Conservation (phyloP, 2,329 filamentous ascomycete genomes). For the Salinomyces thailandicus region DNA sequence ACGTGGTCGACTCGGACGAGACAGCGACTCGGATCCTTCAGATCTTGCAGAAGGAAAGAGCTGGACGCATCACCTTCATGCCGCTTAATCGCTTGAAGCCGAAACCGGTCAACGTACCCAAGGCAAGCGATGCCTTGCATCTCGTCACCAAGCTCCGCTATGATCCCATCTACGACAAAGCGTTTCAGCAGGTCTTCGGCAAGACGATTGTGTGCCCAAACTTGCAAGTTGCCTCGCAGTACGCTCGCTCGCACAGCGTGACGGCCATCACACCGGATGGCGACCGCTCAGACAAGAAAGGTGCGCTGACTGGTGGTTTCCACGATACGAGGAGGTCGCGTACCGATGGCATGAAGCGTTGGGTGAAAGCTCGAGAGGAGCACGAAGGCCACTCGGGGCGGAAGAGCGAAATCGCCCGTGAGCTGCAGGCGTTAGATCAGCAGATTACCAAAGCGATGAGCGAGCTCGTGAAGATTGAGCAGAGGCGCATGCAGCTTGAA, state of each 20-base stretch:
- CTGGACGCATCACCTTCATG: slow-evolving; percentile 88
- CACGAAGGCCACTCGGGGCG: slow-evolving; percentile 58
- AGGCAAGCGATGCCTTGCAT: slow-evolving; percentile 76
- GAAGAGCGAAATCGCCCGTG: slow-evolving; percentile 53
- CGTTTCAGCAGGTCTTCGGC: slow-evolving; percentile 90
- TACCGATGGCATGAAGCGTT: slow-evolving; percentile 68
- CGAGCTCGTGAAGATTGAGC: slow-evolving; percentile 71
- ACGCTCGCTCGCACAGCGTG: slow-evolving; percentile 81
- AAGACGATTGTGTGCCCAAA: slow-evolving; percentile 92
- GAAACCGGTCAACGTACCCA: slow-evolving; percentile 63
- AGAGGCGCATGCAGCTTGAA: slow-evolving; percentile 66
- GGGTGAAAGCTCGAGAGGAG: slow-evolving; percentile 64
- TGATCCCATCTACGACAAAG: slow-evolving; percentile 65
- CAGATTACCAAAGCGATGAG: slow-evolving; percentile 80
- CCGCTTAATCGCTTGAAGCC: slow-evolving; percentile 73
- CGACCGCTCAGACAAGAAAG: slow-evolving; percentile 88
- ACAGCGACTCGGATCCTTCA: slow-evolving; percentile 77
- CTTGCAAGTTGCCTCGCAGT: slow-evolving; percentile 75
- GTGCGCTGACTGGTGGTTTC: slow-evolving; percentile 89
- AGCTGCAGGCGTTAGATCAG: slow-evolving; percentile 73
- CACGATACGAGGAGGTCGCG: slow-evolving; percentile 79
- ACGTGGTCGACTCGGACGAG: slow-evolving; percentile 83
- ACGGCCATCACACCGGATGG: slow-evolving; percentile 91
- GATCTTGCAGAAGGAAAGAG: slow-evolving; percentile 64
- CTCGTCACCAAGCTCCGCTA: slow-evolving; percentile 77